Base-by-base conservation (phyloP, 352 stramenopile species). In the Pythium oligandrum region DNA sequence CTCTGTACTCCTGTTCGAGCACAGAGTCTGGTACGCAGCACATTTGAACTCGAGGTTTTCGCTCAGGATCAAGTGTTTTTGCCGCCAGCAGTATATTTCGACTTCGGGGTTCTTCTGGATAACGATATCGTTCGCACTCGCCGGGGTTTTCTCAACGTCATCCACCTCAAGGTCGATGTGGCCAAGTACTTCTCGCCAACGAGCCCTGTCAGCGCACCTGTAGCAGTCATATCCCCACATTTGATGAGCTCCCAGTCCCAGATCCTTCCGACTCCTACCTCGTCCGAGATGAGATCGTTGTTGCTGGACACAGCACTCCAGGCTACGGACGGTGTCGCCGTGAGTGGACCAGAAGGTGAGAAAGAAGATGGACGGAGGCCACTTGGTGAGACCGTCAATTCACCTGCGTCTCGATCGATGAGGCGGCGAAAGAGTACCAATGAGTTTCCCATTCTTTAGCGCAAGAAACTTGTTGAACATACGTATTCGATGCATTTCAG, bases 401-500 rank as follows among this genome's bases (percentile, higher is more conserved):
- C 54, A 3, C 47, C 45, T 9, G 45, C 40, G 7, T 32, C 61
- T 31, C 63, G 54, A 4, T 82, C 67, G 4, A 83, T 83, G 73
- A 73, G 73, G 12, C 71, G 76, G 36, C 73, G 76, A 32, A 87
- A 84, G 59, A 85, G 66, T 59, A 82, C 60, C 39, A 79, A 71
- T 36, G 63, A 84, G 48, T 46, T 73, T 26, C 48, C 61, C 6
- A 31, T n/a, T 3, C 48, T 66, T 26, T 26, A 26, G 17, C 17
- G 0, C 17, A 26, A 26, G 17, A 26, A 26, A 26, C 17, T 26
- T 26, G 17, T 26, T 26, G 17, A 26, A 26, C 17, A 26, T 26
- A 26, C 17, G 17, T 26, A 26, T 26, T 26, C 17, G 17, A 26
- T 26, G 17, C 17, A 26, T 26, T 26, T 26, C 17, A 26, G 17